Base-by-base conservation (phyloP, 2,329 filamentous ascomycete genomes). In the Ascochyta rabiei region DNA sequence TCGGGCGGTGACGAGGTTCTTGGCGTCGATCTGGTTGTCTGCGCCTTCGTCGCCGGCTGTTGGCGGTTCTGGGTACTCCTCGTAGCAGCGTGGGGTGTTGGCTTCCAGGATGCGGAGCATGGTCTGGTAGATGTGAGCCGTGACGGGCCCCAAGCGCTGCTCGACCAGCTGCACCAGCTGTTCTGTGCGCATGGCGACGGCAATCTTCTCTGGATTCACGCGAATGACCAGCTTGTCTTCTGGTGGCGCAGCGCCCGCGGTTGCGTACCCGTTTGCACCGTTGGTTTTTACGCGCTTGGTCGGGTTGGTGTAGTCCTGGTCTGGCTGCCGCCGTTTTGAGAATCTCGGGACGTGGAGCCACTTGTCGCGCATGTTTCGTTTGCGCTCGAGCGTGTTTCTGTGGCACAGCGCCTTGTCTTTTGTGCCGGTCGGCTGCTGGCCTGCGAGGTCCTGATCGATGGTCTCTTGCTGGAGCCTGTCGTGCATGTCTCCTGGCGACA, bases 201-300 rank as follows among this genome's bases (percentile, higher is more conserved):
- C 80, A 55, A 91, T 90, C 73, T 93, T 96, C 51, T 93, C 89
- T 67, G 91, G 88, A 70, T 96, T 97, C 49, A 97, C 81, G 24
- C 88, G 86, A 43, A 98, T 80, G 31, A 93, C 82, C 60, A 92
- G 80, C 53, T 89, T 84, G 44, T 86, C 83, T 87, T 96, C 69
- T 16, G 58, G 52, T 7, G 62, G 60, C 10, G 53, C 46, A 13
- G 40, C 48, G 35, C 45, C 40, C 2, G 50, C 28, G 8, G 50
- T 35, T 12, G 57, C 39, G 52, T 58, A 63, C 1, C 56, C 54
- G 6, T 66, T 63, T 10, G 49, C 55, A n/a, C 65, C 67, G 23
- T 70, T 71, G 12, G 63, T 26, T 53, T 70, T 75, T 13, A 69
- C 31, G 8, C 72, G 65, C 60, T 75, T 75, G 53, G 61, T 70